Percentiles rank a stretch among this genome's conserved stretches.
Conservation (phyloP, 2,329 filamentous ascomycete genomes). For the Trichothecium sympodiale region DNA sequence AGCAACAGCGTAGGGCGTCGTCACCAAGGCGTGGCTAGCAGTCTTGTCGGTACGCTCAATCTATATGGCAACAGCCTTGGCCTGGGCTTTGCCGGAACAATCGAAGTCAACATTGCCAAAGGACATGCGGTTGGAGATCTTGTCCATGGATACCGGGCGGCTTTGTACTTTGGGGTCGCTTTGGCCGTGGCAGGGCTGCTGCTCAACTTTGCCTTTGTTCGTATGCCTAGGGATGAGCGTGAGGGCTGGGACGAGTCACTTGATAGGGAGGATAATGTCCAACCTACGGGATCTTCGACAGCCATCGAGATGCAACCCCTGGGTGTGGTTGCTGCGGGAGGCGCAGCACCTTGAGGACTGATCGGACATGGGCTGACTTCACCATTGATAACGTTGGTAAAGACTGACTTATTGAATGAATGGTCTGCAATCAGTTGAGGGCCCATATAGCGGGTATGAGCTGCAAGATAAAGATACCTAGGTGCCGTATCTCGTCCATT, state of each 20-base stretch:
- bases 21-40: slow-evolving; percentile 39
- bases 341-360: too few species aligned
- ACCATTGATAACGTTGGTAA: too few species aligned
- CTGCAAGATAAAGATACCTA: too few species aligned
- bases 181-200: slow-evolving; percentile 20
- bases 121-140: neutral
- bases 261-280: neutral
- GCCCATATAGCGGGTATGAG: too few species aligned
- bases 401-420: too few species aligned
- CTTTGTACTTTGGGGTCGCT: slow-evolving; percentile 27
- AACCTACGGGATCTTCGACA: too few species aligned
- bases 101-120: slow-evolving; percentile 17
- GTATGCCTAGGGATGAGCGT: slow-evolving; percentile 27
- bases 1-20: slow-evolving; percentile 35
- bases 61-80: slow-evolving; percentile 20
- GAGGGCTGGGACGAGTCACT: slow-evolving; percentile 17
- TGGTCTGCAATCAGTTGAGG: too few species aligned
- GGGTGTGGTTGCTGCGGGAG: too few species aligned
- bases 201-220: slow-evolving; percentile 24
- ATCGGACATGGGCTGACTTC: too few species aligned
- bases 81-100: slow-evolving; percentile 20
- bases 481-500: too few species aligned
- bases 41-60: slow-evolving; percentile 30
- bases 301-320: too few species aligned
- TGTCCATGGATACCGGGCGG: slow-evolving; percentile 24